These are phyloP conservation scores for Schwanniomyces pseudopolymorphus DNA, from an alignment of 805 yeast species.

Conservation along the genomic window DNA sequence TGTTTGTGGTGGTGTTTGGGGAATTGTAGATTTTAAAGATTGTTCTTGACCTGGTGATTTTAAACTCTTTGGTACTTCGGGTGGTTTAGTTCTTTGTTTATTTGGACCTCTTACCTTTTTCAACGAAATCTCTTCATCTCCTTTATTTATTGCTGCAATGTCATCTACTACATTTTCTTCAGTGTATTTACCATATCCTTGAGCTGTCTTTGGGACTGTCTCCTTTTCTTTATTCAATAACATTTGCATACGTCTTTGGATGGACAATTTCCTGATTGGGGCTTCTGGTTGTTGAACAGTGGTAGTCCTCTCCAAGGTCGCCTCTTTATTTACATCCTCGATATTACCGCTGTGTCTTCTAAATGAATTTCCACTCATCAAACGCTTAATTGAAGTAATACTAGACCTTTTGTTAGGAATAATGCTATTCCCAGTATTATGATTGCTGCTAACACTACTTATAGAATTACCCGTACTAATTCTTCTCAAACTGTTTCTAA, in stretches of 20 bases:
- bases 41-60: slow-evolving; percentile 14
- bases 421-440: slow-evolving; percentile 17
- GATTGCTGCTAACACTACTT: slow-evolving; percentile 9
- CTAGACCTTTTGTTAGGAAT: slow-evolving; percentile 21
- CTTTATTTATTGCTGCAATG: slow-evolving; percentile 28
- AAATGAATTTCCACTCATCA: slow-evolving; percentile 24
- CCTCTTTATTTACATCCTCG: neutral
- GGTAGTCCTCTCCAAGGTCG: neutral
- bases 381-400: slow-evolving; percentile 28
- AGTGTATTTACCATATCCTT: slow-evolving; percentile 80
- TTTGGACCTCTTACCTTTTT: slow-evolving; percentile 6
- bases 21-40: neutral
- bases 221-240: slow-evolving; percentile 42
- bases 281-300: neutral
- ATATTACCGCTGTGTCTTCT: slow-evolving; percentile 12
- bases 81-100: slow-evolving; percentile 22
- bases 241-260: slow-evolving; percentile 56
- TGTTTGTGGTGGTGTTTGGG: neutral
- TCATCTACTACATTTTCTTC: slow-evolving; percentile 39
- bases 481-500: slow-evolving; percentile 34
- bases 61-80: slow-evolving; percentile 34
- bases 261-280: slow-evolving; percentile 30
- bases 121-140: neutral
- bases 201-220: slow-evolving; percentile 60
- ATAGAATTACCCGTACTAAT: slow-evolving; percentile 40